A percentile compares a stretch with the other conserved stretches of the same genome.
Conservation (phyloP, 2,329 filamentous ascomycete species). For the Cladosporium sp. region DNA sequence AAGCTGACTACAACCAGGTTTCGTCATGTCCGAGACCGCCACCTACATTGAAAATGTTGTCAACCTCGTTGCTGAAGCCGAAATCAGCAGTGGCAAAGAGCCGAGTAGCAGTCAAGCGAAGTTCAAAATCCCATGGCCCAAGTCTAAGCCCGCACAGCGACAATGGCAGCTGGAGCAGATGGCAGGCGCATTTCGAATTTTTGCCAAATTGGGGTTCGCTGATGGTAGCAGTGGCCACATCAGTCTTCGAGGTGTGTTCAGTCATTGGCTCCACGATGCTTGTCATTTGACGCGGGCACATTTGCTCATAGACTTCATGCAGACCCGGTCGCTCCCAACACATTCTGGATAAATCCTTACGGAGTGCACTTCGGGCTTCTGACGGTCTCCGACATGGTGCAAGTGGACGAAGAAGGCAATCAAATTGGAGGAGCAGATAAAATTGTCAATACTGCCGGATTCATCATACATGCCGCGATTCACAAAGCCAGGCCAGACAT, state of each 20-base stretch:
- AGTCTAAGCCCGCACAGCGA: constrained; percentile 16
- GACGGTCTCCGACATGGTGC: constrained; percentile 39
- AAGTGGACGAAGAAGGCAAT: constrained; percentile 41
- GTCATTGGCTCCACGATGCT: too few species aligned
- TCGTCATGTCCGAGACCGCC: neutral
- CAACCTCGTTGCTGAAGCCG: neutral
- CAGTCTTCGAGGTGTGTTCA: constrained; percentile 18
- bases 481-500: too few species aligned
- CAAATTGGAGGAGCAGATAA: constrained; percentile 36
- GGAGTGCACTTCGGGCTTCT: constrained; percentile 39
- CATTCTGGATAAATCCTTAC: constrained; percentile 36
- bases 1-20: too few species aligned
- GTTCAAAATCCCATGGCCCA: neutral
- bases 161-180: constrained; percentile 32
- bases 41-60: neutral
- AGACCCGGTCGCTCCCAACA: neutral
- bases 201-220: constrained; percentile 27
- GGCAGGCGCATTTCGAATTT: constrained; percentile 32
- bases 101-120: neutral
- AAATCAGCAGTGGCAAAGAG: neutral
- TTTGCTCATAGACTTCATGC: too few species aligned
- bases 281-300: too few species aligned
- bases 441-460: constrained; percentile 32
- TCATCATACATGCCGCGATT: too few species aligned
- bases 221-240: constrained; percentile 33